Conservation (phyloP, 129 eudicot species). For the Chrysanthemum lavandulifolium region DNA sequence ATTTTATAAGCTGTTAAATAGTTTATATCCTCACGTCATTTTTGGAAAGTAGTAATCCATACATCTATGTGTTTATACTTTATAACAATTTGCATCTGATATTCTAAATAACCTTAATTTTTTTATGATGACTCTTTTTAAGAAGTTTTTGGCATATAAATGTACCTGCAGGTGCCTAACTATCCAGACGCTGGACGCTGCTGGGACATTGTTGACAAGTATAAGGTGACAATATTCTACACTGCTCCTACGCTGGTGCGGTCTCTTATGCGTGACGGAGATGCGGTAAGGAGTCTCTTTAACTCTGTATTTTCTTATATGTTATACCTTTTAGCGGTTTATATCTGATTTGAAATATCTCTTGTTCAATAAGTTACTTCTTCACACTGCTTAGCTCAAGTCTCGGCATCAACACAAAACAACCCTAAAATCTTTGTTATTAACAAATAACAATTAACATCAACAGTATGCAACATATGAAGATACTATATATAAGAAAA, state of each 20-base stretch:
- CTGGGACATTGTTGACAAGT: conserved; percentile 98
- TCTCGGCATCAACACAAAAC: neutral
- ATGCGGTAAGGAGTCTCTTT: conserved; percentile 52
- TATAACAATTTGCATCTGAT: neutral
- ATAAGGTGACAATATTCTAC: conserved; percentile 86
- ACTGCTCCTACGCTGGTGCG: conserved; percentile 99
- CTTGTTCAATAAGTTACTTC: neutral
- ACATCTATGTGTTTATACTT: neutral
- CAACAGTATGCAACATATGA: neutral
- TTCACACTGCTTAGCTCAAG: too few relatives aligned
- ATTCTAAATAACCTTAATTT: neutral
- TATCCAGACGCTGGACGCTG: conserved; percentile 96
- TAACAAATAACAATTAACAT: neutral
- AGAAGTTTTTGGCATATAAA: conserved; percentile 4
- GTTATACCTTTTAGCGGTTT: neutral
- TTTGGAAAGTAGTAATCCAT: neutral
- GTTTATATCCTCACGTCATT: neutral
- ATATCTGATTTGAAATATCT: neutral
- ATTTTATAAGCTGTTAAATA: conserved; percentile 8
- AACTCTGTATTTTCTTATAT: conserved; percentile 15
- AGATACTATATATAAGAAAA: neutral
- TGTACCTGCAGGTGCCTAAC: conserved; percentile 79
- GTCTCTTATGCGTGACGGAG: conserved; percentile 97
- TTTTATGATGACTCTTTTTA: too few relatives aligned
- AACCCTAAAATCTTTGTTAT: neutral